Evolutionary conservation across 495 filamentous ascomycete genomes (phyloP).

Genomic region (Extremus antarcticus): DNA sequence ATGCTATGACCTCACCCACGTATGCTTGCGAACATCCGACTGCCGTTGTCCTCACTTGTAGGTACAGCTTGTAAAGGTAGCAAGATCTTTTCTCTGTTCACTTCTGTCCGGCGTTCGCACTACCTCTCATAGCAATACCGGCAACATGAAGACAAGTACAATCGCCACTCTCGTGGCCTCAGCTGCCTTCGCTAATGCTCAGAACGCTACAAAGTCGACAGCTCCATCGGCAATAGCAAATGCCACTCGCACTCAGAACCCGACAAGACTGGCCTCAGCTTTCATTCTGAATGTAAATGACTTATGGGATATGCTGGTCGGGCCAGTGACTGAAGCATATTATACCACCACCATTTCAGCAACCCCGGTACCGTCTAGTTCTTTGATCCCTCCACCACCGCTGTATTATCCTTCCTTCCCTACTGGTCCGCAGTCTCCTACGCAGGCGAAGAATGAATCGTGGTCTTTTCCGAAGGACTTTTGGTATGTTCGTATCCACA

Average conservation of each 20-base stretch:
- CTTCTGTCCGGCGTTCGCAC: too few species aligned
- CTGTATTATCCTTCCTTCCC: constrained; percentile 11
- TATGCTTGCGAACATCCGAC: neutral
- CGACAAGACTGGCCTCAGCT: constrained; percentile 8
- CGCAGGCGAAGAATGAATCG: constrained; percentile 14
- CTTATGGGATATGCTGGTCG: constrained; percentile 18
- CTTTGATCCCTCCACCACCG: constrained; percentile 12
- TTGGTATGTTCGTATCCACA: constrained; percentile 3
- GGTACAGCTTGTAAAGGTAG: too few species aligned
- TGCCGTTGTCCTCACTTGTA: neutral
- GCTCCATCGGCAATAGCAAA: constrained; percentile 7
- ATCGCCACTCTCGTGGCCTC: neutral
- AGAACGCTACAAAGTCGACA: constrained; percentile 8
- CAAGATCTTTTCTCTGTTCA: too few species aligned
- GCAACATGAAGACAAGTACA: neutral
- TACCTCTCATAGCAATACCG: too few species aligned
- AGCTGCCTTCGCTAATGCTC: neutral
- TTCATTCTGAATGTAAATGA: constrained; percentile 16
- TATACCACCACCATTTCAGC: constrained; percentile 11
- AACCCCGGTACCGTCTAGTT: constrained; percentile 12
- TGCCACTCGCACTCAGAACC: constrained; percentile 9
- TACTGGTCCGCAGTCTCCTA: constrained; percentile 9
- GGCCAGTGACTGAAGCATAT: constrained; percentile 3
- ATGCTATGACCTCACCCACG: neutral
- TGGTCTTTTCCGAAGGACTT: constrained; percentile 25